phyloP scores from a whole-genome alignment of 2,329 filamentous ascomycete genomes.

The Hypoxylon sp. region DNA sequence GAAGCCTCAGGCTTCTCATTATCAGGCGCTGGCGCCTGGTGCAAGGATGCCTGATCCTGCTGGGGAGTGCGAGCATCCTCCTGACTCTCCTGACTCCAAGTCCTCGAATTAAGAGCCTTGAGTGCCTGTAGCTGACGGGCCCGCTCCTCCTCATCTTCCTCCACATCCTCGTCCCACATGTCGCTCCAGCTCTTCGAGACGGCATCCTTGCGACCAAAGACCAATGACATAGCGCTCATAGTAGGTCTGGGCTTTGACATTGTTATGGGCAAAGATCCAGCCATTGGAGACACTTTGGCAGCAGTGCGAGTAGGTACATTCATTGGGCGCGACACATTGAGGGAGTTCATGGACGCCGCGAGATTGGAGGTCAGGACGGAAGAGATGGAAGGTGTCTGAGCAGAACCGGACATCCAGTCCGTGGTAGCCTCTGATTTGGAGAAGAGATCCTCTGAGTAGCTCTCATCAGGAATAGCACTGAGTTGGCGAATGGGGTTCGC shows the following conservation, averaged over 20 bases:
- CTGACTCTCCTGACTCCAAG: slow-evolving; percentile 82
- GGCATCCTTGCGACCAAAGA: slow-evolving; percentile 81
- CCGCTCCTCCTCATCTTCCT: slow-evolving; percentile 78
- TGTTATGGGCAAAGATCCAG: slow-evolving; percentile 80
- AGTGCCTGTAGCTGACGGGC: slow-evolving; percentile 69
- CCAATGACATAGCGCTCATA: slow-evolving; percentile 77
- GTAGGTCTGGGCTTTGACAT: slow-evolving; percentile 80
- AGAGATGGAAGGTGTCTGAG: slow-evolving; percentile 82
- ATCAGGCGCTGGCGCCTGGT: slow-evolving; percentile 57
- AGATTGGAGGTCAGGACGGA: slow-evolving; percentile 88
- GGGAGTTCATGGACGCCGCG: slow-evolving; percentile 82
- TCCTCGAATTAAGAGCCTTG: slow-evolving; percentile 77
- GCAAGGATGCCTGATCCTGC: slow-evolving; percentile 60
- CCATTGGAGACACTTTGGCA: slow-evolving; percentile 68
- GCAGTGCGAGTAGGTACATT: slow-evolving; percentile 59
- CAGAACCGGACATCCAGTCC: slow-evolving; percentile 83
- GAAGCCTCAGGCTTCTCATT: slow-evolving; percentile 57
- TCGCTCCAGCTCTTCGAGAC: slow-evolving; percentile 99
- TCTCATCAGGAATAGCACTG: slow-evolving; percentile 85
- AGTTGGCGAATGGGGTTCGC: slow-evolving; percentile 84
- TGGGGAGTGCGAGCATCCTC: slow-evolving; percentile 50
- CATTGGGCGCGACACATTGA: slow-evolving; percentile 66
- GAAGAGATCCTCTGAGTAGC: slow-evolving; percentile 87
- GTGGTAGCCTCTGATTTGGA: slow-evolving; percentile 78
- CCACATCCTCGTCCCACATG: slow-evolving; percentile 92